A percentile compares a stretch with the other conserved stretches of the same genome.
These are phyloP conservation scores for Globisporangium takayamanum DNA, from an alignment of 352 stramenopile species.

Conservation along the genomic window DNA sequence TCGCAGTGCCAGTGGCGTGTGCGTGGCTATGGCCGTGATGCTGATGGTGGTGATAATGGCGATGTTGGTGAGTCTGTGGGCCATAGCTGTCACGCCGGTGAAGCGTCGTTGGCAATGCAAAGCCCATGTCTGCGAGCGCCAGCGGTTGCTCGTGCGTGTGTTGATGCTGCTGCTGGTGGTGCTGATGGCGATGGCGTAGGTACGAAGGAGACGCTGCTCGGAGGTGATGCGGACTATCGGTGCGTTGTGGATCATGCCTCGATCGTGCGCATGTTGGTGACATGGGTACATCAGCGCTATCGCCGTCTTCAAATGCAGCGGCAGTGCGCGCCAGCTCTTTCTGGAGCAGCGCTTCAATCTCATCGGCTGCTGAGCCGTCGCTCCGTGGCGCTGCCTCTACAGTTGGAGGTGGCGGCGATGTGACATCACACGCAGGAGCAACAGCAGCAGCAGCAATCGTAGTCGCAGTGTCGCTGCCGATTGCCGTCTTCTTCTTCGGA, in stretches of 20 bases:
- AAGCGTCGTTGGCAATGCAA: neutral
- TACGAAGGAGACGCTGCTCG: no score
- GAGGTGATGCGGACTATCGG: no score
- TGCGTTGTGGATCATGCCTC: neutral
- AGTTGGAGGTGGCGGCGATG: neutral
- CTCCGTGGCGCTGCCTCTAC: neutral
- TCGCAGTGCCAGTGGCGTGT: neutral
- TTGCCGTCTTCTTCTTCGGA: conserved; percentile 48
- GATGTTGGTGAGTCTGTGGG: neutral
- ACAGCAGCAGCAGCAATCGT: neutral
- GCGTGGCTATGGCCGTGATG: neutral
- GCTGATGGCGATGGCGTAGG: neutral
- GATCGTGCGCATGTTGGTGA: neutral
- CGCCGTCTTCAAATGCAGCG: neutral
- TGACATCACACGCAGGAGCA: neutral
- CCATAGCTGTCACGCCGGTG: neutral
- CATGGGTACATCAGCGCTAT: neutral
- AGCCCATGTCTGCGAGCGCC: neutral
- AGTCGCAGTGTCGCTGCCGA: neutral
- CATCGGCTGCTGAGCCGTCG: neutral
- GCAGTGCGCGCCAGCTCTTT: conserved; percentile 2
- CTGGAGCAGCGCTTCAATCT: conserved; percentile 11
- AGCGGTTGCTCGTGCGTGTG: neutral
- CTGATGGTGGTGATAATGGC: neutral
- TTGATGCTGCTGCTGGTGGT: neutral